A percentile compares a stretch with the other conserved stretches of the same genome.
Evolutionary conservation across 2,329 filamentous ascomycete species (phyloP).

Genomic region (Tolypocladium ophioglossoides): DNA sequence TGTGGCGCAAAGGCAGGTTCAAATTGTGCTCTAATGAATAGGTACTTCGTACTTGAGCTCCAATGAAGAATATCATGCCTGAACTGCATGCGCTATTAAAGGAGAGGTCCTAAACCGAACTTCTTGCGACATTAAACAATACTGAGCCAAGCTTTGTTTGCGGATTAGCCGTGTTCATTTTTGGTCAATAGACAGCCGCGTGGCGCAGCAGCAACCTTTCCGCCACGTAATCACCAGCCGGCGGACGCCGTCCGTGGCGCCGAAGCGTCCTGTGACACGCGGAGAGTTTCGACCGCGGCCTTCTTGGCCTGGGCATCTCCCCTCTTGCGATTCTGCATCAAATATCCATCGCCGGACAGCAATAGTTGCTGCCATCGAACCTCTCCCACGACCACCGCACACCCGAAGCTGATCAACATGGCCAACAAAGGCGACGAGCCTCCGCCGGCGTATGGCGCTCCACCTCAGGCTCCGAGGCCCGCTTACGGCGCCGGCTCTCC

Average conservation of each 20-base stretch:
- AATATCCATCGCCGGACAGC: neutral
- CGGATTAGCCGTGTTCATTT: neutral
- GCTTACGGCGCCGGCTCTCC: conserved; percentile 28
- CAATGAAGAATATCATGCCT: neutral
- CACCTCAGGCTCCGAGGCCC: conserved; percentile 23
- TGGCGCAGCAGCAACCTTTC: conserved; percentile 18
- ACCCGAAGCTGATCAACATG: conserved; percentile 19
- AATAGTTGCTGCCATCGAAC: neutral
- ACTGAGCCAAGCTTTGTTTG: neutral
- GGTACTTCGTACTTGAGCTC: neutral
- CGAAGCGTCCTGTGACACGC: conserved; percentile 2
- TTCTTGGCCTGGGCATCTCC: neutral
- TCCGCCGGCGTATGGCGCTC: conserved; percentile 32
- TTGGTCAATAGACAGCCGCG: conserved; percentile 1
- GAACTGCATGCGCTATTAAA: neutral
- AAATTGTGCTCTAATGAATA: too few relatives aligned
- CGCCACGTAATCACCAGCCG: conserved; percentile 14
- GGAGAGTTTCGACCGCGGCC: conserved; percentile 4
- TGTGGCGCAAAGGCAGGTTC: too few relatives aligned
- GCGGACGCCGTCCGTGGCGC: conserved; percentile 2
- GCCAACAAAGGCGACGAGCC: conserved; percentile 37
- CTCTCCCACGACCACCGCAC: neutral
- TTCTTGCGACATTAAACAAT: neutral
- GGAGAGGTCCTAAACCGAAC: neutral
- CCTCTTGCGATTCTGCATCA: neutral